A percentile compares a stretch with the other conserved stretches of the same genome.
These are phyloP conservation scores for Hibiscus tridactylites DNA, from an alignment of 345 rosid genomes.

Conservation along the genomic window DNA sequence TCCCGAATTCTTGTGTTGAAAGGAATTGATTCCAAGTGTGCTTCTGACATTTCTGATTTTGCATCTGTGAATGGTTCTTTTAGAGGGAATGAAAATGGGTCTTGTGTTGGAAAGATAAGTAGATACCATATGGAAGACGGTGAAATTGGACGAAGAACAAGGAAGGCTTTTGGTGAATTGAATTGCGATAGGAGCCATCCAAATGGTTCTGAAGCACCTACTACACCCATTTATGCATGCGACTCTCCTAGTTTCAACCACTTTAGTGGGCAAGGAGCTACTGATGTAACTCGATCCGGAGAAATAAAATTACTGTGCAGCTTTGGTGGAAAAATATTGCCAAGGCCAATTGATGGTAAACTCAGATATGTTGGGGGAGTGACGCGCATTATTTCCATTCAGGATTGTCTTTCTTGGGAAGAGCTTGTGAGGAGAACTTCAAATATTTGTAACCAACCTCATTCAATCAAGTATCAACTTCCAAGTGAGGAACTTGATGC, in stretches of 20 bases:
- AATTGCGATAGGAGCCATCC: constrained; percentile 24
- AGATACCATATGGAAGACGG: constrained; percentile 24
- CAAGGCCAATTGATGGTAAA: constrained; percentile 58
- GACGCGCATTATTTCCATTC: constrained; percentile 52
- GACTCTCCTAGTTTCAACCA: too few relatives aligned
- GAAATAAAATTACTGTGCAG: constrained; percentile 62
- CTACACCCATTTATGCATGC: constrained; percentile 7
- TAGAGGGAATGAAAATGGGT: constrained; percentile 6
- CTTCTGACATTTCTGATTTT: constrained; percentile 39
- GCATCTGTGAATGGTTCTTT: constrained; percentile 29
- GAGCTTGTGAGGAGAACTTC: constrained; percentile 51
- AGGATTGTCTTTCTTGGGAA: constrained; percentile 40
- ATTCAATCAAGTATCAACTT: constrained; percentile 60
- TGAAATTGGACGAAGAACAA: constrained; percentile 21
- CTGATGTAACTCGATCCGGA: constrained; percentile 22
- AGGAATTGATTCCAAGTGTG: constrained; percentile 43
- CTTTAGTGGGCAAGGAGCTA: constrained; percentile 5
- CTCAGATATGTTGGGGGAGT: constrained; percentile 67
- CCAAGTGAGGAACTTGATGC: constrained; percentile 71
- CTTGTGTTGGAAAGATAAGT: constrained; percentile 24
- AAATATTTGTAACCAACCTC: constrained; percentile 39
- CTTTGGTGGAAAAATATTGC: constrained; percentile 59
- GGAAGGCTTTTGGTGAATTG: constrained; percentile 38
- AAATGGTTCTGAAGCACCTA: constrained; percentile 23
- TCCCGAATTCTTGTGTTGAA: constrained; percentile 34